A percentile compares a stretch with the other conserved stretches of the same genome.
Conservation (phyloP, 1,284 basidiomycete species). For the Ustilago crameri region DNA sequence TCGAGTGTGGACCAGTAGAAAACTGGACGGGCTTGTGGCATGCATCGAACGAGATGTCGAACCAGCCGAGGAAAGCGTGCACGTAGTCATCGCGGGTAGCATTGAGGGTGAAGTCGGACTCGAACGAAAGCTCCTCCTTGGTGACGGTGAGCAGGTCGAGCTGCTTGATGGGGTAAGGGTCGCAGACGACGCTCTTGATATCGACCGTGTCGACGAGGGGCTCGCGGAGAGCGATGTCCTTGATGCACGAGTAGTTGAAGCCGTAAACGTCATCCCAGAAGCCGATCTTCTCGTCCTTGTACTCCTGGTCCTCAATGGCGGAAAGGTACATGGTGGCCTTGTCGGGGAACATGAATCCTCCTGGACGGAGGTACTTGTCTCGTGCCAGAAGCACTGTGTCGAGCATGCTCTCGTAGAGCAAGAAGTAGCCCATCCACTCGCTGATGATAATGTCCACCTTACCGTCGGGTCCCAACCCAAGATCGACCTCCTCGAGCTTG, state of each 20-base stretch:
- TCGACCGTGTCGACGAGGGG: conserved; percentile 95
- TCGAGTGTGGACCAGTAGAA: conserved; percentile 65
- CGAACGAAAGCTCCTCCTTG: conserved; percentile 94
- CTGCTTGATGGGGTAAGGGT: conserved; percentile 64
- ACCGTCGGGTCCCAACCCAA: conserved; percentile 69
- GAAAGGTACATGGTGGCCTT: conserved; percentile 91
- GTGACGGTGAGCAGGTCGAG: conserved; percentile 91
- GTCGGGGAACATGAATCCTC: conserved; percentile 95
- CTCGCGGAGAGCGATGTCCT: conserved; percentile 95
- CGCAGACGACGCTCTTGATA: conserved; percentile 66
- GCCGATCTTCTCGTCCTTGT: conserved; percentile 97
- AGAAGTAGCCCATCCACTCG: conserved; percentile 89
- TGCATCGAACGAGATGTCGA: conserved; percentile 94
- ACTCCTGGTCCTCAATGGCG: conserved; percentile 98
- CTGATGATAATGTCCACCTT: conserved; percentile 93
- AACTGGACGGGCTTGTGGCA: conserved; percentile 91
- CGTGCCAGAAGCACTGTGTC: conserved; percentile 96
- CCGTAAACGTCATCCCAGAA: conserved; percentile 99
- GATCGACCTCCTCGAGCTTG: conserved; percentile 87
- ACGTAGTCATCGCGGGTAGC: conserved; percentile 90
- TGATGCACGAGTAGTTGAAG: conserved; percentile 99
- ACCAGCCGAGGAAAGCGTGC: conserved; percentile 99
- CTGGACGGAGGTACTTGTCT: conserved; percentile 89
- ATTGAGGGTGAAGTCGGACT: conserved; percentile 80
- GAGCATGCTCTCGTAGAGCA: conserved; percentile 97